Percentiles rank a stretch among this genome's conserved stretches.
Conservation (phyloP, 305 asterid species). For the Fraxinus sp. region DNA sequence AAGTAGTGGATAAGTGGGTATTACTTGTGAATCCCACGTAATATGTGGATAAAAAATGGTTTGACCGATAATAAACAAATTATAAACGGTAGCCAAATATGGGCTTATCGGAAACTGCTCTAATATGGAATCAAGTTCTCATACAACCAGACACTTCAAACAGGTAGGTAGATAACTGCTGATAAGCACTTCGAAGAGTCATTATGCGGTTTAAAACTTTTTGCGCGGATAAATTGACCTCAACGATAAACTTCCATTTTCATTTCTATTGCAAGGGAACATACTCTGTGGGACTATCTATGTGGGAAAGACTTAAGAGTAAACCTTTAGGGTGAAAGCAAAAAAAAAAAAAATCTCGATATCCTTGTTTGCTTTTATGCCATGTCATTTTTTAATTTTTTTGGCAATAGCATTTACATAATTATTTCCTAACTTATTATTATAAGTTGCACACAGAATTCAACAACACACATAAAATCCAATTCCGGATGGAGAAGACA, state of each 20-base stretch:
- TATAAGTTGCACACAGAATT: not conserved
- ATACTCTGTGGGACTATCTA: not conserved
- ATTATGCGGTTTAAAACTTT: not conserved
- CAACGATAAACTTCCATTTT: not conserved
- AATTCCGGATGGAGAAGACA: not conserved
- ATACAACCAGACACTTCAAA: not conserved
- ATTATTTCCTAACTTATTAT: not conserved
- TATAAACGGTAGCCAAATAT: not conserved
- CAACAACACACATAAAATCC: not conserved
- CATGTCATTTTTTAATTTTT: not conserved
- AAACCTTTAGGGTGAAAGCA: not conserved
- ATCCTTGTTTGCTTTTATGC: not conserved
- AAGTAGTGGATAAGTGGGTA: not conserved
- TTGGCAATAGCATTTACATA: not conserved
- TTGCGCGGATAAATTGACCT: not conserved
- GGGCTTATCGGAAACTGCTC: not conserved
- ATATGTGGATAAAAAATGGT: not conserved
- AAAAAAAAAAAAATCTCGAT: not conserved
- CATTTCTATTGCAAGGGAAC: not conserved
- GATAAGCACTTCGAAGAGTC: not conserved
- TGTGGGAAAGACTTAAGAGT: not conserved
- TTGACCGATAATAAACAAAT: not conserved
- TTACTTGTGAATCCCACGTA: not conserved
- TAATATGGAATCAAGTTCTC: not conserved
- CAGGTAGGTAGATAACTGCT: not conserved